These are phyloP conservation scores for Aureobasidium sp. DNA, from an alignment of 2,329 filamentous ascomycete genomes.

Conservation along the genomic window DNA sequence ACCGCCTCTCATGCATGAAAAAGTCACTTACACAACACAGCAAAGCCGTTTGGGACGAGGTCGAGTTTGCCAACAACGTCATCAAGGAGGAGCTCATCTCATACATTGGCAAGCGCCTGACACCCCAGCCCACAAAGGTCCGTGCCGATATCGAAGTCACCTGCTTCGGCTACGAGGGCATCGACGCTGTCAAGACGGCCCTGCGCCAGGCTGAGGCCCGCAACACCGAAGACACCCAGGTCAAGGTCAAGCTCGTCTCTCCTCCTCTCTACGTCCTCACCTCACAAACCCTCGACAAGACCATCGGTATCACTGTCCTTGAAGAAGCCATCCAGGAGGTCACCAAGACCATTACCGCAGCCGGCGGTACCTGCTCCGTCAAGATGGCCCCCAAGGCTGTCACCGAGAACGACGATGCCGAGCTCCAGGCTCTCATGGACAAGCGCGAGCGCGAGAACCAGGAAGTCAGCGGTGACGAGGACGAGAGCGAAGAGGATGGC, in stretches of 20 bases:
- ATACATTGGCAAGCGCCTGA: constrained; percentile 96
- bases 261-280: constrained; percentile 95
- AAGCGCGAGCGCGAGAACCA: constrained; percentile 97
- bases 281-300: constrained; percentile 92
- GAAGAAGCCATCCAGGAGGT: constrained; percentile 89
- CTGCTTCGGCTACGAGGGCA: constrained; percentile 87
- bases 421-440: constrained; percentile 97
- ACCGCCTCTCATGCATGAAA: background rate
- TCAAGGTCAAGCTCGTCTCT: constrained; percentile 98
- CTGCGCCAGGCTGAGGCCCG: constrained; percentile 84
- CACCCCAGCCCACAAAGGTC: constrained; percentile 97
- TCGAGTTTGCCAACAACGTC: constrained; percentile 76
- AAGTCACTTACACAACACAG: constrained; percentile 42
- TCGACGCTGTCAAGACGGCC: constrained; percentile 93
- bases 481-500: constrained; percentile 89
- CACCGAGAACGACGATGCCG: constrained; percentile 95
- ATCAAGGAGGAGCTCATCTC: constrained; percentile 84
- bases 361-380: constrained; percentile 74
- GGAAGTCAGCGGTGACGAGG: constrained; percentile 96
- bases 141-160: constrained; percentile 96
- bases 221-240: constrained; percentile 86
- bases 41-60: constrained; percentile 91
- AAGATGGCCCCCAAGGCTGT: constrained; percentile 99
- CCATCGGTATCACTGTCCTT: constrained; percentile 70
- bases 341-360: constrained; percentile 66